phyloP scores from a whole-genome alignment of 2,329 filamentous ascomycete species.

The Septoria petroselini region DNA sequence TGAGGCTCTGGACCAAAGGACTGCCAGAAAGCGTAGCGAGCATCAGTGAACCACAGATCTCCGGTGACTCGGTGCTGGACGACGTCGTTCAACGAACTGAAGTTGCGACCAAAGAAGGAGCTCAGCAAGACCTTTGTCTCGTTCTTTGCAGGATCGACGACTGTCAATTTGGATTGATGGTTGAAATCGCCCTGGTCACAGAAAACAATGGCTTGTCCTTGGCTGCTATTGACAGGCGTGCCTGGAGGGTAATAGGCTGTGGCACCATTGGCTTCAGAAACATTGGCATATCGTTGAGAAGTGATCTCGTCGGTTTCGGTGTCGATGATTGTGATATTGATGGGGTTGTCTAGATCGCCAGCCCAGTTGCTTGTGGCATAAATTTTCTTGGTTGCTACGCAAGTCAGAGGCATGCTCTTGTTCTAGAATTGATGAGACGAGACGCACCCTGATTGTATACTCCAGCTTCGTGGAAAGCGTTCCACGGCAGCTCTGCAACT shows the following conservation, averaged over 20 bases:
- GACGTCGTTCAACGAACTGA: constrained; percentile 60
- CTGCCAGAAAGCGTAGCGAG: constrained; percentile 51
- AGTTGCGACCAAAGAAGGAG: constrained; percentile 61
- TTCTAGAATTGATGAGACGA: background rate
- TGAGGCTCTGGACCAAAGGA: constrained; percentile 52
- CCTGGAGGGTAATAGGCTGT: constrained; percentile 36
- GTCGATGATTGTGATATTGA: constrained; percentile 39
- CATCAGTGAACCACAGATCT: constrained; percentile 62
- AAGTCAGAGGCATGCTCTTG: background rate
- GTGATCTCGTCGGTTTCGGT: constrained; percentile 31
- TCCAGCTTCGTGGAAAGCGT: constrained; percentile 43
- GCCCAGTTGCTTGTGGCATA: constrained; percentile 46
- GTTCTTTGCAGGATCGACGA: constrained; percentile 33
- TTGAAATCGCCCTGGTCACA: constrained; percentile 36
- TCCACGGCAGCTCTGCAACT: constrained; percentile 28
- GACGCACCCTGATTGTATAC: constrained; percentile 32
- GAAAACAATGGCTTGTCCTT: constrained; percentile 36
- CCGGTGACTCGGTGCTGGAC: constrained; percentile 53
- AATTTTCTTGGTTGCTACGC: constrained; percentile 38
- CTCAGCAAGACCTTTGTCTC: constrained; percentile 48
- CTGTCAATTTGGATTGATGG: constrained; percentile 29
- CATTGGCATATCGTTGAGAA: constrained; percentile 30
- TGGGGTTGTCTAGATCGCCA: constrained; percentile 33
- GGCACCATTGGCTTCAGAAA: constrained; percentile 35
- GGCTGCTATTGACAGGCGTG: constrained; percentile 32